Evolutionary conservation across 2,329 filamentous ascomycete genomes (phyloP).

Genomic region (Colletotrichum noveboracense): DNA sequence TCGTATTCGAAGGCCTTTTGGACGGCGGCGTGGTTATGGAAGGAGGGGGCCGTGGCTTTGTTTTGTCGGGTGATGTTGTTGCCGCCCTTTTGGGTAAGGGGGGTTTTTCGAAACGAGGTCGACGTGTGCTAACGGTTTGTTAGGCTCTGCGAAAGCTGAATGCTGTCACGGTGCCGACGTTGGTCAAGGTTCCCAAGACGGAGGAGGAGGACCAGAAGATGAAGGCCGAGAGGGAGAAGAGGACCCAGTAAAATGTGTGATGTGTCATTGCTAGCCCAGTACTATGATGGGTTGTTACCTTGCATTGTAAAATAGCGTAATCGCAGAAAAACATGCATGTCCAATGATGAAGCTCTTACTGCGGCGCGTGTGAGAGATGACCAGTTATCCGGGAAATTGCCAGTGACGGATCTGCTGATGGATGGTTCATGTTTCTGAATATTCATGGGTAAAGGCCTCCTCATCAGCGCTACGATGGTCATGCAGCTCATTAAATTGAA

Average conservation of each 20-base stretch:
- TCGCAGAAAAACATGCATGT: background rate
- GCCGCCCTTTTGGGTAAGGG: constrained; percentile 23
- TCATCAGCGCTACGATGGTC: background rate
- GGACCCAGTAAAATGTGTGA: background rate
- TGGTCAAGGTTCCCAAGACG: constrained; percentile 38
- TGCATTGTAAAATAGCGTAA: background rate
- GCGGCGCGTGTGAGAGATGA: no score
- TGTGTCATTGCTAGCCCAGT: background rate
- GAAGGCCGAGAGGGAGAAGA: constrained; percentile 31
- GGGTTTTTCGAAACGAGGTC: background rate
- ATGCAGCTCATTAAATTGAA: background rate
- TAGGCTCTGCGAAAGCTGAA: constrained; percentile 41
- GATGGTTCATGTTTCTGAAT: background rate
- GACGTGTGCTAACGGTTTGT: background rate
- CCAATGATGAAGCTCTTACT: background rate
- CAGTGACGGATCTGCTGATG: rapidly evolving
- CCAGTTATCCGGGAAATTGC: background rate
- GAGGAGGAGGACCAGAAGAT: constrained; percentile 39
- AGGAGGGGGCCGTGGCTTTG: background rate
- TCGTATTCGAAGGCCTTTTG: background rate
- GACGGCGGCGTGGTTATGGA: background rate
- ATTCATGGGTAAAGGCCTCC: rapidly evolving
- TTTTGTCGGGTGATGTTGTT: constrained; percentile 26
- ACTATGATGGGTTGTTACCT: rapidly evolving
- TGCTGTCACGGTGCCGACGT: constrained; percentile 35